These are phyloP conservation scores for Pichia deserticola DNA, from an alignment of 805 yeast species.

Conservation along the genomic window DNA sequence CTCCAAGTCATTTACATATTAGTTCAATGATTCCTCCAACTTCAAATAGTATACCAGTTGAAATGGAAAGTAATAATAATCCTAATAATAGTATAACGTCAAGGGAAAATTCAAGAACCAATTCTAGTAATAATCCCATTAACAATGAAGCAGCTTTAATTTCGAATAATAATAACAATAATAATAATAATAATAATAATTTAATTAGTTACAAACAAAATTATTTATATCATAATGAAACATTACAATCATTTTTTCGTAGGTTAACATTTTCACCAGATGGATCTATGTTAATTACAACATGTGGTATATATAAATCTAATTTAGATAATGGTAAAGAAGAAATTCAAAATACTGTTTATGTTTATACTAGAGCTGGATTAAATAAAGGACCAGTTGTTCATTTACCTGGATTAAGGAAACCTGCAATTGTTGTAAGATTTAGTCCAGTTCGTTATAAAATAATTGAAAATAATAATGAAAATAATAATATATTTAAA, in stretches of 20 bases:
- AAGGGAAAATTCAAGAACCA: too few species aligned
- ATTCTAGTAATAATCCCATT: too few species aligned
- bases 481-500: conserved; percentile 31
- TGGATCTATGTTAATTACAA: conserved; percentile 72
- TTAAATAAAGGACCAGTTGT: conserved; percentile 66
- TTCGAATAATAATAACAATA: not conserved
- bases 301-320: conserved; percentile 56
- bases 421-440: conserved; percentile 76
- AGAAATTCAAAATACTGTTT: conserved; percentile 55
- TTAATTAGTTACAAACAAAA: conserved; percentile 26
- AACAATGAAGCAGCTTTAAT: not conserved
- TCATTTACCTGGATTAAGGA: conserved; percentile 68
- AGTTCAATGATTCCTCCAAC: not conserved
- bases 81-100: too few species aligned
- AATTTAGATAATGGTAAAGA: conserved; percentile 5
- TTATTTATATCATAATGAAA: conserved; percentile 71
- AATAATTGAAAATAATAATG: conserved; percentile 15
- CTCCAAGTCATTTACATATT: conserved; percentile 14
- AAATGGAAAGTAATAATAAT: not conserved
- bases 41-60: too few species aligned
- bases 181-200: not conserved
- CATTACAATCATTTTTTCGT: conserved; percentile 85
- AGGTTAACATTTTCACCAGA: conserved; percentile 84
- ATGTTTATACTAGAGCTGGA: conserved; percentile 67
- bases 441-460: conserved; percentile 66